Conservation (phyloP, 2,329 filamentous ascomycete genomes). For the Phaeosphaeriaceae sp. region DNA sequence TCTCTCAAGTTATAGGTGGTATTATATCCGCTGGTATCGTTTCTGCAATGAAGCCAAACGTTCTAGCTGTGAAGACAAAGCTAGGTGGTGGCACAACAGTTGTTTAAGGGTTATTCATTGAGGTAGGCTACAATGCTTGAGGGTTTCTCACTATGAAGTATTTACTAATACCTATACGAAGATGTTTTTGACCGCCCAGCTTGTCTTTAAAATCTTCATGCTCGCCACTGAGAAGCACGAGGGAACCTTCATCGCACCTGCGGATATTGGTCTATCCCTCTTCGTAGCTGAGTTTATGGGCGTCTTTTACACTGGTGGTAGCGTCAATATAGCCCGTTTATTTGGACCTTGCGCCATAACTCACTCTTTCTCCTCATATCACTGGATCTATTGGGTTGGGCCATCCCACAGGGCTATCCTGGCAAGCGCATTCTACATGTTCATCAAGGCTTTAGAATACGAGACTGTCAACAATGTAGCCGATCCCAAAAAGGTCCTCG, state of each 20-base stretch:
- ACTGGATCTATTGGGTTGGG: slow-evolving; percentile 55
- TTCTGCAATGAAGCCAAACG: slow-evolving; percentile 51
- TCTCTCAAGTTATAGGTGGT: slow-evolving; percentile 52
- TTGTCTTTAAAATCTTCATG: slow-evolving; percentile 55
- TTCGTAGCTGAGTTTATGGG: slow-evolving; percentile 64
- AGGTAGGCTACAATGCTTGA: not conserved
- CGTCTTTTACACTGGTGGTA: slow-evolving; percentile 54
- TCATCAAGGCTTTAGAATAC: slow-evolving; percentile 51
- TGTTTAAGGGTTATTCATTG: slow-evolving; percentile 30
- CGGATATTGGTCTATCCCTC: slow-evolving; percentile 72
- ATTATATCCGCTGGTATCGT: slow-evolving; percentile 54
- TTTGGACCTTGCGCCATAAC: slow-evolving; percentile 52
- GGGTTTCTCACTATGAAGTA: no score
- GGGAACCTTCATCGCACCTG: slow-evolving; percentile 60
- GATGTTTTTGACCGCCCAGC: slow-evolving; percentile 37
- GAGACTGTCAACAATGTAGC: slow-evolving; percentile 37
- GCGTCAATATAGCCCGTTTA: slow-evolving; percentile 53
- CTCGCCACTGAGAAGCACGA: slow-evolving; percentile 68
- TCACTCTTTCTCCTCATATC: slow-evolving; percentile 48
- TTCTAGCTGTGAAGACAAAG: slow-evolving; percentile 52
- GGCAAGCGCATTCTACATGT: slow-evolving; percentile 55
- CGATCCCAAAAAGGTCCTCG: slow-evolving; percentile 20
- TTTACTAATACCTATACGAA: slow-evolving; percentile 22
- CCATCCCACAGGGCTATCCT: slow-evolving; percentile 37
- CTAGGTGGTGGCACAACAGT: slow-evolving; percentile 50